Evolutionary conservation across 2,329 filamentous ascomycete genomes (phyloP), one percentile per base, ranked within the genome.

Genomic region (Arthroderma sp.): DNA sequence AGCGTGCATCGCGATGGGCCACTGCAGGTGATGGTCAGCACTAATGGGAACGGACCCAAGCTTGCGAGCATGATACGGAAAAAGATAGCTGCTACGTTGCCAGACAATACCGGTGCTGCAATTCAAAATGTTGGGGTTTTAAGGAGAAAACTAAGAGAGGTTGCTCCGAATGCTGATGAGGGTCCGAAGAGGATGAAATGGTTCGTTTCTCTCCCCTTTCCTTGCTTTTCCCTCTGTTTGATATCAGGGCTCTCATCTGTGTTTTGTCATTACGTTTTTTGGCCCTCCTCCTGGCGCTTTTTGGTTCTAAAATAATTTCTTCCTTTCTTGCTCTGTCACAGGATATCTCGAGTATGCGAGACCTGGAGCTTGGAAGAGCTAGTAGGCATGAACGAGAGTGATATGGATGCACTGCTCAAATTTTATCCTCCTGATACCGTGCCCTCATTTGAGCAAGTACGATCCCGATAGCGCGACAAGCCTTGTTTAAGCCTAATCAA

Each of bases 1-100:
- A 91, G 84, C 60, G 81, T 95, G 34, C 85, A 98, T 66, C 81
- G 91, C 42, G 91, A 98, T 61, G 91, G 91, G 0, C 91, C 91
- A 4, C 66, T 98, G 49, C 91, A 98, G 69, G 82, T 98, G 57
- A 98, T 98, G 91, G 89, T 98, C 55, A 93, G 85, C 68, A 98
- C 91, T 32, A 98, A 96, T 61, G 91, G 91, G 43, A 95, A 94
- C 61, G 91, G 91, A 0, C 91, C 91, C 0, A 81, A 89, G 59
- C 68, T 98, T 51, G 91, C 91, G 6, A 89, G 85, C 53, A 80
- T 88, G 40, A 83, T 98, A 42, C 72, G 89, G 44, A 76, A 82
- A 59, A 78, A 83, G 59, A 94, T 98, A 52, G 88, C 86, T 11
- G 73, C 70, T 15, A 73, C 71, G 40, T 67, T 98, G 46, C 91